Conservation (phyloP, 2,329 filamentous ascomycete species). For the Fusarium compactum region DNA sequence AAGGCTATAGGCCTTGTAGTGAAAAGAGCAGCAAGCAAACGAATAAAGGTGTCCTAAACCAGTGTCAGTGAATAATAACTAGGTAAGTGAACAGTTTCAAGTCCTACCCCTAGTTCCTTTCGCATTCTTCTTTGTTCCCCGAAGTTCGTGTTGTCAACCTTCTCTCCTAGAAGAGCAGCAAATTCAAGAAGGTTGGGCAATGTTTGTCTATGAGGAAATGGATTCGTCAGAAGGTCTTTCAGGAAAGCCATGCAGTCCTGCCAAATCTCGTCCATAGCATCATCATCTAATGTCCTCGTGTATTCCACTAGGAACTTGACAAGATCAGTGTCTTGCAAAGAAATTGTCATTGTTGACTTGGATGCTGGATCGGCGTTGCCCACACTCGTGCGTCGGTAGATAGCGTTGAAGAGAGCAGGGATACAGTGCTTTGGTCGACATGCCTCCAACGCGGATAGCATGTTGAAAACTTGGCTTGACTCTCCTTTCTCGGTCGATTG, state of each 20-base stretch:
- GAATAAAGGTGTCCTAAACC: constrained; percentile 83
- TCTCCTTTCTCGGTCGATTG: constrained; percentile 59
- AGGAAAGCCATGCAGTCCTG: constrained; percentile 91
- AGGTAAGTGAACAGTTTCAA: neutral
- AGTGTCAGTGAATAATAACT: constrained; percentile 46
- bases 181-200: constrained; percentile 89
- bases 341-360: constrained; percentile 89
- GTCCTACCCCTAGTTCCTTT: constrained; percentile 80
- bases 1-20: constrained; percentile 86
- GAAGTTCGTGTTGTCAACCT: constrained; percentile 98
- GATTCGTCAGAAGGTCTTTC: constrained; percentile 89
- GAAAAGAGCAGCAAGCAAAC: constrained; percentile 92
- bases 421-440: constrained; percentile 92
- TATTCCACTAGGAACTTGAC: constrained; percentile 93
- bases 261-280: constrained; percentile 99
- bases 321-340: constrained; percentile 84
- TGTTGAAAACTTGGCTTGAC: constrained; percentile 78
- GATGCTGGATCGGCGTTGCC: constrained; percentile 79
- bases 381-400: constrained; percentile 94
- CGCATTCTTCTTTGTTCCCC: constrained; percentile 94
- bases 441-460: constrained; percentile 91
- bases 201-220: constrained; percentile 93
- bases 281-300: constrained; percentile 89
- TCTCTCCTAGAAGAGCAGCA: constrained; percentile 88
- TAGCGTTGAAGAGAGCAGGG: constrained; percentile 93